Percentiles rank a stretch among this genome's conserved stretches.
Evolutionary conservation across 106 monocot genomes (phyloP).

Genomic region (Phalaenopsis aphrodite): DNA sequence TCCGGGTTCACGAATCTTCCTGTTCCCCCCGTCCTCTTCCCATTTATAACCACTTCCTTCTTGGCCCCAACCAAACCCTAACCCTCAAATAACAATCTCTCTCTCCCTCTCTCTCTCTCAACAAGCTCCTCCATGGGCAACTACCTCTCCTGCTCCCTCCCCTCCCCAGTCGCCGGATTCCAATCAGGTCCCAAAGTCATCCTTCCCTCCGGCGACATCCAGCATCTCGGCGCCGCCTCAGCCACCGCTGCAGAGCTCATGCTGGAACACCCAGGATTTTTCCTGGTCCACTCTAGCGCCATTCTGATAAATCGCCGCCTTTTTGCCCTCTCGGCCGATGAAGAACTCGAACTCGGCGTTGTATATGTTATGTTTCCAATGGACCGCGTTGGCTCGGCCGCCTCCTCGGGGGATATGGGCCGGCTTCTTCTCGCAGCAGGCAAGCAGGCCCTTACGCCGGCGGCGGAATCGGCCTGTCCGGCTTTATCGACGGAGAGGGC

Average conservation of each 20-base stretch:
- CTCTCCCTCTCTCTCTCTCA: neutral
- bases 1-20: neutral
- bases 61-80: neutral
- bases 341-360: constrained; percentile 10
- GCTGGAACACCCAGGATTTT: constrained; percentile 18
- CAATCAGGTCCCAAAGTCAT: constrained; percentile 1
- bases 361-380: constrained; percentile 18
- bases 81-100: neutral
- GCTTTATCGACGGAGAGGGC: neutral
- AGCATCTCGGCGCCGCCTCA: neutral
- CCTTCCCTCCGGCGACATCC: constrained; percentile 11
- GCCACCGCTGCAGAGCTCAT: constrained; percentile 16
- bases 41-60: neutral
- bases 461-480: neutral
- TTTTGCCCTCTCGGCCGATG: constrained; percentile 16
- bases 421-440: constrained; percentile 5
- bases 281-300: constrained; percentile 15
- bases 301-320: constrained; percentile 8
- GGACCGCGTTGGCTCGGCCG: constrained; percentile 4
- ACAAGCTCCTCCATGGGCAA: constrained; percentile 8
- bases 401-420: constrained; percentile 6
- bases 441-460: neutral
- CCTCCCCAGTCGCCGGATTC: neutral
- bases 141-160: constrained; percentile 14
- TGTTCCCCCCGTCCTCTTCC: neutral